These are phyloP conservation scores for Candida labiduridarum DNA, from an alignment of 1,139 yeast genomes.

Conservation along the genomic window DNA sequence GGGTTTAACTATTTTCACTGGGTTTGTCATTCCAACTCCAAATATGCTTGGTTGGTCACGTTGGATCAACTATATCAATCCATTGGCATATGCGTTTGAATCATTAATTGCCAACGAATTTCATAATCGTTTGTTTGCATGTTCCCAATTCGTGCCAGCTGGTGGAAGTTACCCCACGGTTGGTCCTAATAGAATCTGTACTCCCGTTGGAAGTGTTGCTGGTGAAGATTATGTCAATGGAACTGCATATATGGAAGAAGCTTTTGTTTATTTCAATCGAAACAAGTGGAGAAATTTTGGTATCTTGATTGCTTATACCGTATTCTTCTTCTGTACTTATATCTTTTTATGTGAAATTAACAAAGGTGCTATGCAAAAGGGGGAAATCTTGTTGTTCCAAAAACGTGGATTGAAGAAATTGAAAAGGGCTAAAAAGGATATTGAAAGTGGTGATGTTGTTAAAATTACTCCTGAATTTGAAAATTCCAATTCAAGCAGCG, in stretches of 20 bases:
- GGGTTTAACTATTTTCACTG: constrained; percentile 58
- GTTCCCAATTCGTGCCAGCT: constrained; percentile 48
- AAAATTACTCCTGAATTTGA: constrained; percentile 17
- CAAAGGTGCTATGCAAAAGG: constrained; percentile 79
- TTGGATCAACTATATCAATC: constrained; percentile 63
- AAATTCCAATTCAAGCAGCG: constrained; percentile 17
- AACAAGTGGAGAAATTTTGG: constrained; percentile 89
- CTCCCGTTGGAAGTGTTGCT: constrained; percentile 61
- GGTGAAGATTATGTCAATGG: constrained; percentile 62
- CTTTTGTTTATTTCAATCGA: constrained; percentile 50
- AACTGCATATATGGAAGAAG: constrained; percentile 47
- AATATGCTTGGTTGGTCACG: constrained; percentile 65
- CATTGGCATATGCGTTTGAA: constrained; percentile 60
- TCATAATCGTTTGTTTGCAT: constrained; percentile 50
- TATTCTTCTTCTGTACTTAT: constrained; percentile 59
- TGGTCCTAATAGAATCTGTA: constrained; percentile 46
- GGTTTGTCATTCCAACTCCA: constrained; percentile 59
- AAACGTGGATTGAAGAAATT: constrained; percentile 12
- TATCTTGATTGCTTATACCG: constrained; percentile 55
- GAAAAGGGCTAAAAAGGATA: constrained; percentile 8
- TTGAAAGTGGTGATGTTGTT: constrained; percentile 11
- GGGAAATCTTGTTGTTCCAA: constrained; percentile 70
- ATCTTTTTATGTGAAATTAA: constrained; percentile 62
- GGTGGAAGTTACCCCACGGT: constrained; percentile 46
- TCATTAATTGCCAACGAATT: constrained; percentile 57